Evolutionary conservation across 768 basidiomycete genomes (phyloP), one percentile per base, ranked within the genome.

Genomic region (Phanerochaete sordida): DNA sequence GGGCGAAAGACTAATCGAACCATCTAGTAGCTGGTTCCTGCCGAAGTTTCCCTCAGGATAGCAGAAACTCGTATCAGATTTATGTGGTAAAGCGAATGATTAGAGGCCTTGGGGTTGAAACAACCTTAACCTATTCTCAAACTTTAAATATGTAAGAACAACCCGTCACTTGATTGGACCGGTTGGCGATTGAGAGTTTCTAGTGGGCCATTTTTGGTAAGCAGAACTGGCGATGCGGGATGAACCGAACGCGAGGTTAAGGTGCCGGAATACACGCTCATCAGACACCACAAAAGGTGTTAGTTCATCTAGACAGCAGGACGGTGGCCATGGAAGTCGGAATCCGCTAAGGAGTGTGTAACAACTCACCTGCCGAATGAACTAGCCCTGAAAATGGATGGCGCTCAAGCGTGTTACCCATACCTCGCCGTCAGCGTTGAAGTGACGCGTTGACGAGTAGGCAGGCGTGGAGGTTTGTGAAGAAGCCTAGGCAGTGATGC

Each of bases 1-100:
- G 89, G 90, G 88, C 85, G 86, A 91, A 91, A 91, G 90, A 91
- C 89, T 88, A 90, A 91, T 91, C 87, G 87, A 90, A 89, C 88
- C 88, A 88, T 90, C 81, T 88, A 89, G 87, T 90, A 88, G 87
- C 88, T 90, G 87, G 87, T 90, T 90, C 87, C 88, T 85, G 84
- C 86, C 86, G 85, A 88, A 90, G 86, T 88, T 89, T 90, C 87
- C 86, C 87, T 82, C 80, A 83, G 82, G 81, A 83, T 82, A 83
- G 81, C 81, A 81, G 81, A 81, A 77, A 78, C 81, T 82, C 79
- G 71, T 75, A 76, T 79, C 79, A 75, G 77, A 76, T 74, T 77
- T 80, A 77, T 80, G 79, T 77, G 79, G 77, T 85, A 86, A 86
- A 87, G 85, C 86, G 86, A 90, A 90, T 90, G 88, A 89, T 88